Evolutionary conservation across 352 stramenopile species (phyloP).

Genomic region (Phytophthora hibernalis): DNA sequence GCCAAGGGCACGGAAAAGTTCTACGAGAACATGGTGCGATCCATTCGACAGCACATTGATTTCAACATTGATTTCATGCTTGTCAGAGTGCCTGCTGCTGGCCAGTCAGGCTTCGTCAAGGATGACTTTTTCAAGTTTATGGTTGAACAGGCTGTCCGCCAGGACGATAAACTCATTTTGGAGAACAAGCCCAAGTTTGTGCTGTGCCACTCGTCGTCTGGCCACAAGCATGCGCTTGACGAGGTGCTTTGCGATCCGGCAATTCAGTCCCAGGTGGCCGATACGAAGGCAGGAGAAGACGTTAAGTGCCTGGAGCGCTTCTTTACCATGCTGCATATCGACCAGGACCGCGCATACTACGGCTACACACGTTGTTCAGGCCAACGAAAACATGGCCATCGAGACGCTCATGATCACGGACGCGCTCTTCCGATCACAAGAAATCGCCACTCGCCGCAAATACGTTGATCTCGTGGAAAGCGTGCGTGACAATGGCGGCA

Average conservation of each 20-base stretch:
- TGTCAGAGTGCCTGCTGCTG: slow-evolving; percentile 96
- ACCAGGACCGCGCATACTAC: slow-evolving; percentile 98
- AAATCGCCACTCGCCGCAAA: slow-evolving; percentile 90
- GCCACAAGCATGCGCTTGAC: slow-evolving; percentile 98
- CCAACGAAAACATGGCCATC: slow-evolving; percentile 94
- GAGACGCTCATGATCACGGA: slow-evolving; percentile 97
- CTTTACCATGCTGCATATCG: slow-evolving; percentile 95
- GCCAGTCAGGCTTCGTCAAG: slow-evolving; percentile 97
- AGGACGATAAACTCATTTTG: slow-evolving; percentile 94
- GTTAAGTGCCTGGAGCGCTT: slow-evolving; percentile 94
- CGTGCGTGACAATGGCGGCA: slow-evolving; percentile 91
- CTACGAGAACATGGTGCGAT: slow-evolving; percentile 96
- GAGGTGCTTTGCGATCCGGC: slow-evolving; percentile 95
- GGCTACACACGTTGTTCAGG: slow-evolving; percentile 94
- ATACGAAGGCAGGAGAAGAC: slow-evolving; percentile 95
- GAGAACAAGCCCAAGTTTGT: slow-evolving; percentile 98
- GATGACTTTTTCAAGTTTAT: slow-evolving; percentile 99
- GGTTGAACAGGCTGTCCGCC: slow-evolving; percentile 89
- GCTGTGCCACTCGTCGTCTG: slow-evolving; percentile 94
- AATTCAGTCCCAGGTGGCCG: slow-evolving; percentile 93
- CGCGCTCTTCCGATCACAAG: slow-evolving; percentile 93
- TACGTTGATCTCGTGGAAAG: slow-evolving; percentile 96
- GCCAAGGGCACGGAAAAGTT: slow-evolving; percentile 96
- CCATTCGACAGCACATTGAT: slow-evolving; percentile 96
- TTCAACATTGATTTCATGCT: slow-evolving; percentile 98